phyloP scores from a whole-genome alignment of 768 basidiomycete genomes.

The Boletus sensibilis region DNA sequence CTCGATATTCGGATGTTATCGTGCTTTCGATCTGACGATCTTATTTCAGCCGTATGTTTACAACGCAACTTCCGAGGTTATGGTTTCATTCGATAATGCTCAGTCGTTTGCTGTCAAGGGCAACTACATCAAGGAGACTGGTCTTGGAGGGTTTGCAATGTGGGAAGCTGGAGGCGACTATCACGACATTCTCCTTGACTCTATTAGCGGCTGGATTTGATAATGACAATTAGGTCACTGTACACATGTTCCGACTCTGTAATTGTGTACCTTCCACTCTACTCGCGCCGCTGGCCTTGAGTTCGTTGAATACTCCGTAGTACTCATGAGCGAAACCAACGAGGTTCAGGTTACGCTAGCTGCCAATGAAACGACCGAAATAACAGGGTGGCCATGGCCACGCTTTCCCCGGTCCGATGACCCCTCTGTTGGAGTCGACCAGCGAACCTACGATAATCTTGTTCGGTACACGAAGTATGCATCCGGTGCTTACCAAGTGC shows the following conservation, averaged over 20 bases:
- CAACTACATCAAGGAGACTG: constrained; percentile 48
- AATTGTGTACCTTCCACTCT: background rate
- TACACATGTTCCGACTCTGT: background rate
- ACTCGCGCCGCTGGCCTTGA: background rate
- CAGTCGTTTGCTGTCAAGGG: constrained; percentile 63
- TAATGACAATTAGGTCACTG: background rate
- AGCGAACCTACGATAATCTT: constrained; percentile 41
- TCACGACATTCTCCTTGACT: constrained; percentile 57
- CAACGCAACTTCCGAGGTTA: constrained; percentile 50
- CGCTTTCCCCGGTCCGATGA: constrained; percentile 27
- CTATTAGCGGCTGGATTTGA: constrained; percentile 39
- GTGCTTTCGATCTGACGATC: background rate
- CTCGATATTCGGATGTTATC: background rate
- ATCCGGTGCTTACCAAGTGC: constrained; percentile 46
- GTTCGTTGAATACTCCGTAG: background rate
- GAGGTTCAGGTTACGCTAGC: background rate
- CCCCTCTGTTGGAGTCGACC: constrained; percentile 31
- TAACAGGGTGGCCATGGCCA: constrained; percentile 18
- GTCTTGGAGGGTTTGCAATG: constrained; percentile 65
- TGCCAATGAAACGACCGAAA: background rate
- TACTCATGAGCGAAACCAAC: constrained; percentile 5
- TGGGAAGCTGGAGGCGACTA: constrained; percentile 73
- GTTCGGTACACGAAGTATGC: constrained; percentile 49
- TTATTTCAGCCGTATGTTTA: constrained; percentile 63
- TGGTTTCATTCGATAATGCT: constrained; percentile 66